Base-by-base conservation (phyloP, 2,329 filamentous ascomycete species). In the Colletotrichum echinochloae region DNA sequence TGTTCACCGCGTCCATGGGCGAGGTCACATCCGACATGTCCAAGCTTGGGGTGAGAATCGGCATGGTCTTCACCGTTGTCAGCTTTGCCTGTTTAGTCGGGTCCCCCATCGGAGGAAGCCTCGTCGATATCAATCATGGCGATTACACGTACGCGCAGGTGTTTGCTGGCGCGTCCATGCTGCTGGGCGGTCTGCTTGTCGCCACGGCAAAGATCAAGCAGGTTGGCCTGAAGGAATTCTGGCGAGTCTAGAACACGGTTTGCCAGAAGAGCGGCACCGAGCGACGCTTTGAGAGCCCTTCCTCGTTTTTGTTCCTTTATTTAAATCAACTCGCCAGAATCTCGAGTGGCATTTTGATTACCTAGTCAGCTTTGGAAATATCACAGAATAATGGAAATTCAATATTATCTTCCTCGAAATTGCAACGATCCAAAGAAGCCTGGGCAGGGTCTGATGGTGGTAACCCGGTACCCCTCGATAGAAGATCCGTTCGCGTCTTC, bases 81-180 rank as follows among this genome's bases (percentile, higher is more conserved):
- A 82, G 81, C 0, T 75, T 83, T 54, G 80, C 80, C 1, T 78
- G 80, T 0, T 62, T 83, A 18, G 82, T 81, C 0, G 82, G 82
- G 0, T 80, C 81, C 4, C 82, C 82, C 0, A 77, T 83, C 26
- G 82, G 82, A 0, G 82, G 82, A 0, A 83, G 83, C 1, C 80
- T 88, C 12, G 83, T 88, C 41, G 77, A 39, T 5, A 11, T 57
- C 5, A 46, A 26, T 7, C 16, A 52, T 2, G 68, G 33, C 23
- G 4, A 67, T 9, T 71, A 57, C 41, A 26, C 61, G 23, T 68
- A 71, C 28, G 64, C 68, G 4, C 68, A 71, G 16, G 35, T 71
- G 23, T 71, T 71, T 8, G 68, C 64, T 5, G 68, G 68, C 23
- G 44, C 64, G 2, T 52, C 46, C 18, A 67, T 71, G 68, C 44